Conservation (phyloP, 2,329 filamentous ascomycete species). For the Tolypocladium endophyticum region DNA sequence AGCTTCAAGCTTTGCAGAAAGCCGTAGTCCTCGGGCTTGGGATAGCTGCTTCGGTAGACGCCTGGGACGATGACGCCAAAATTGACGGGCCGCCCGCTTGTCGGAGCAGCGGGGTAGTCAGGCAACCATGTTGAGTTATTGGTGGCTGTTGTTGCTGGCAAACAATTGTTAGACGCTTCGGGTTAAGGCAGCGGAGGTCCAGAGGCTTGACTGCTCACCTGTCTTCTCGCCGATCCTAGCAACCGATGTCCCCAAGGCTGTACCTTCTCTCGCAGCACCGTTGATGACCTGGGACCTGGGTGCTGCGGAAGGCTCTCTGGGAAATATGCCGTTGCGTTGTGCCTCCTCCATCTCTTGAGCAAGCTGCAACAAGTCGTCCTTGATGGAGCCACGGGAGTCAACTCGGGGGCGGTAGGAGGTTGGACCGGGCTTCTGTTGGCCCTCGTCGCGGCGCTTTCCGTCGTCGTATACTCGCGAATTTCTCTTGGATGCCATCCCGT, state of each 20-base stretch:
- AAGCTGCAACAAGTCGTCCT: slow-evolving; percentile 14
- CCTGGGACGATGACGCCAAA: slow-evolving; percentile 66
- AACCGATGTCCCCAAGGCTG: not conserved
- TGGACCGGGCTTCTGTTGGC: slow-evolving; percentile 3
- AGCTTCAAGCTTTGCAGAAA: slow-evolving; percentile 60
- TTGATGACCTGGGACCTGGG: slow-evolving; percentile 9
- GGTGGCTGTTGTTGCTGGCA: not conserved
- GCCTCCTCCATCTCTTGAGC: slow-evolving; percentile 13
- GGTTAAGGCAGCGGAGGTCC: not conserved
- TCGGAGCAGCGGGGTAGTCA: slow-evolving; percentile 11
- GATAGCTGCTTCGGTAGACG: slow-evolving; percentile 77
- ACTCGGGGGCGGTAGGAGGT: slow-evolving; percentile 16
- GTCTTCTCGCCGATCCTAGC: not conserved
- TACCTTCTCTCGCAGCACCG: not conserved
- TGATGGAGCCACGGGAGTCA: slow-evolving; percentile 17
- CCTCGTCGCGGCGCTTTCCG: slow-evolving; percentile 4
- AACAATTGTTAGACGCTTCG: not conserved
- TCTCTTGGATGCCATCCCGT: slow-evolving; percentile 12
- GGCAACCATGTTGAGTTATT: slow-evolving; percentile 3
- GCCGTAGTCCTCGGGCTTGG: slow-evolving; percentile 56
- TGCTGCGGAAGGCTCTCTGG: slow-evolving; percentile 7
- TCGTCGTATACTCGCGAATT: slow-evolving; percentile 13
- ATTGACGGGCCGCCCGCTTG: slow-evolving; percentile 46
- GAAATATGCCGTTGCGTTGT: slow-evolving; percentile 5
- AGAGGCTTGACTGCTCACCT: not conserved